Evolutionary conservation across 257 asterid species (phyloP).

Genomic region (Petunia axillaris): DNA sequence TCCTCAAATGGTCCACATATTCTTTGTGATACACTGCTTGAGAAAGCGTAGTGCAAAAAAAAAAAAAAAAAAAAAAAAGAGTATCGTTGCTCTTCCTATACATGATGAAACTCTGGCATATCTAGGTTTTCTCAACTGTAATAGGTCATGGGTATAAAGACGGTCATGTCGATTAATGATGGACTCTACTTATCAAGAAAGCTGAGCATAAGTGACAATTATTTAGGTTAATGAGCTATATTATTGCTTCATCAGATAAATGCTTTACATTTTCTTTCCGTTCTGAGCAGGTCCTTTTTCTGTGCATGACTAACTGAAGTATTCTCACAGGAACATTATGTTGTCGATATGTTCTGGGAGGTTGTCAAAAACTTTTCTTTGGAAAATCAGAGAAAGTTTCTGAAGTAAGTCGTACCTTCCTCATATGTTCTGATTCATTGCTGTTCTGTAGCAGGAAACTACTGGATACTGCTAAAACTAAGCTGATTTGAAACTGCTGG

Average conservation of each 20-base stretch:
- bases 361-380: constrained; percentile 72
- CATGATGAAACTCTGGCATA: background rate
- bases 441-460: background rate
- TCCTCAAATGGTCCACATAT: constrained; percentile 1
- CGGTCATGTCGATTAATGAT: background rate
- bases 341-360: constrained; percentile 90
- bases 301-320: constrained; percentile 32
- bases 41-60: background rate
- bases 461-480: background rate
- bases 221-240: background rate
- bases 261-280: constrained; percentile 14
- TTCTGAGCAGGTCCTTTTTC: constrained; percentile 21
- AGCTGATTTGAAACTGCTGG: background rate
- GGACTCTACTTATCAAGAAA: constrained; percentile 15
- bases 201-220: background rate
- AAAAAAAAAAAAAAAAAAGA: background rate
- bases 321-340: constrained; percentile 85
- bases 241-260: constrained; percentile 14
- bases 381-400: constrained; percentile 76
- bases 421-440: background rate
- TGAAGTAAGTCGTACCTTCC: constrained; percentile 65
- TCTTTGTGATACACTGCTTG: background rate
- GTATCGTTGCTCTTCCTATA: background rate
- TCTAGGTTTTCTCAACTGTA: background rate
- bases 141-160: background rate